A percentile compares a stretch with the other conserved stretches of the same genome.
Conservation (phyloP, 768 basidiomycete species). For the Galerina sulciceps region DNA sequence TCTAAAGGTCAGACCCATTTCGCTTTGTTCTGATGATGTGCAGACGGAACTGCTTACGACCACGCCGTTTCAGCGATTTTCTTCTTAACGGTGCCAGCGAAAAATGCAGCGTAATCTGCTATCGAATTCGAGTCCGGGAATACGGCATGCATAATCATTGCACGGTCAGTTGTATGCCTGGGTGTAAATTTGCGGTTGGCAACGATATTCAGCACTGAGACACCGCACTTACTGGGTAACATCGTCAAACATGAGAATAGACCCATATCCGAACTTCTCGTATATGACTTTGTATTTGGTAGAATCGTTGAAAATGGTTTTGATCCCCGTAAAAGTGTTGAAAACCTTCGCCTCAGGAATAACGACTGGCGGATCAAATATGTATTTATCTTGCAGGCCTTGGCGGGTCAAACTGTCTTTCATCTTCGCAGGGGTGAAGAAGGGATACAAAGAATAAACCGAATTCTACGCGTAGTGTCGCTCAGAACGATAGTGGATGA, state of each 20-base stretch:
- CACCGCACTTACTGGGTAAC: conserved; percentile 25
- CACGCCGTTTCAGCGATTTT: conserved; percentile 35
- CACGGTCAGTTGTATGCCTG: conserved; percentile 36
- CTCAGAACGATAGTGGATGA: neutral
- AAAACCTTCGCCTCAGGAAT: conserved; percentile 6
- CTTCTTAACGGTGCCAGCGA: conserved; percentile 27
- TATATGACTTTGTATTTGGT: conserved; percentile 40
- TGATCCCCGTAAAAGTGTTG: conserved; percentile 30
- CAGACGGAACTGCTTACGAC: conserved; percentile 1
- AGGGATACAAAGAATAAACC: conserved; percentile 67
- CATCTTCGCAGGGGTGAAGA: conserved; percentile 58
- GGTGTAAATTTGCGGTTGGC: neutral
- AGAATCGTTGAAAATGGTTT: conserved; percentile 30
- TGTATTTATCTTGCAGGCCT: conserved; percentile 41
- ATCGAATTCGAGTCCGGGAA: conserved; percentile 38
- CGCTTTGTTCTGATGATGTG: neutral
- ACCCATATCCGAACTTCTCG: conserved; percentile 43
- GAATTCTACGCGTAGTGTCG: conserved; percentile 44
- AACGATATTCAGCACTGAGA: neutral
- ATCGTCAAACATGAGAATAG: conserved; percentile 43
- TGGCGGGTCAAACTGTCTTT: conserved; percentile 42
- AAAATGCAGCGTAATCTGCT: conserved; percentile 31
- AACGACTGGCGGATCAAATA: conserved; percentile 40
- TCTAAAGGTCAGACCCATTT: conserved; percentile 1
- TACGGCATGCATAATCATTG: conserved; percentile 33